These are phyloP conservation scores for Ophiostoma sp. DNA, from an alignment of 2,329 filamentous ascomycete species.

Conservation along the genomic window DNA sequence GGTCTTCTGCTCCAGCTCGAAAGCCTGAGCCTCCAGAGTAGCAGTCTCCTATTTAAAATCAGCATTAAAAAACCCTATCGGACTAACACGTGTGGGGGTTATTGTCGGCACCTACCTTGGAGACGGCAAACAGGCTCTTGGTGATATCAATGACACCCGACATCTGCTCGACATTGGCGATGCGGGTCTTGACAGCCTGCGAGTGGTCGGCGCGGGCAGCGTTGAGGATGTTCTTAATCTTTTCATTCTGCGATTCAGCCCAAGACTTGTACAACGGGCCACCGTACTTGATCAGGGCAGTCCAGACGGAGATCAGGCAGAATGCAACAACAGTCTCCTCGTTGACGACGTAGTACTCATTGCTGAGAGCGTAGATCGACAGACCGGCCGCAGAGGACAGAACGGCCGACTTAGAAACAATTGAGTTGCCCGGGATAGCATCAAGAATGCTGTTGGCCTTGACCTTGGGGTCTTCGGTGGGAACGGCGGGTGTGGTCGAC, in stretches of 20 bases:
- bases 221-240: conserved; percentile 94
- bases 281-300: conserved; percentile 84
- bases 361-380: conserved; percentile 93
- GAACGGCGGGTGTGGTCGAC: conserved; percentile 55
- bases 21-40: conserved; percentile 89
- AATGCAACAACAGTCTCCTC: conserved; percentile 95
- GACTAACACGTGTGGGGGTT: background rate
- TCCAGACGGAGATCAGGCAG: conserved; percentile 90
- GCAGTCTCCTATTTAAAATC: conserved; percentile 74
- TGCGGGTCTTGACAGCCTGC: conserved; percentile 88
- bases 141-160: conserved; percentile 91
- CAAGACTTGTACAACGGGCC: conserved; percentile 89
- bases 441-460: conserved; percentile 96
- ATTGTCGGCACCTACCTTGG: conserved; percentile 63
- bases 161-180: conserved; percentile 92
- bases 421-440: conserved; percentile 81
- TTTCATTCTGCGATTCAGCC: conserved; percentile 81
- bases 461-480: conserved; percentile 85
- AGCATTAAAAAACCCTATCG: background rate
- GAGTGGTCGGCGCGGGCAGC: conserved; percentile 91
- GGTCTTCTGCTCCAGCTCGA: conserved; percentile 94
- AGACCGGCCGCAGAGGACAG: conserved; percentile 88
- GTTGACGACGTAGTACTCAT: conserved; percentile 99
- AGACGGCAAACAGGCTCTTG: conserved; percentile 94
- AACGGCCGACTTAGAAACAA: conserved; percentile 94